phyloP scores from a whole-genome alignment of 1,284 basidiomycete species.

The Amylostereum areolatum region DNA sequence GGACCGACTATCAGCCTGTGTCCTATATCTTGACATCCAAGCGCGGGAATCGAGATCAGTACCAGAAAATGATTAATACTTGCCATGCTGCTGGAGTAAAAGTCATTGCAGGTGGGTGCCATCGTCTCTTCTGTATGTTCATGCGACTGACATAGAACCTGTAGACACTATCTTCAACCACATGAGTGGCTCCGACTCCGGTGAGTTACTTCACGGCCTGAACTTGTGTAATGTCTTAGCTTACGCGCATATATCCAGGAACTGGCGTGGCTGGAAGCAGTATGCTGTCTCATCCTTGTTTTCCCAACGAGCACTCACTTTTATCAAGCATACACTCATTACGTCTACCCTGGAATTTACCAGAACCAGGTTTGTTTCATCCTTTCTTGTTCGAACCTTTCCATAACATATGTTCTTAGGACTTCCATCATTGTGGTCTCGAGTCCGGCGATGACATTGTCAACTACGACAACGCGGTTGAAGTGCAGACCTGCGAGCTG shows the following conservation, averaged over 20 bases:
- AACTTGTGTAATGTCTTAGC: neutral
- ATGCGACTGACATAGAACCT: neutral
- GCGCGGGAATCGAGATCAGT: slow-evolving; percentile 48
- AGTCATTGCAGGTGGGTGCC: slow-evolving; percentile 46
- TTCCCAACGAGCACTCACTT: no score
- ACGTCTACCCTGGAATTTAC: slow-evolving; percentile 54
- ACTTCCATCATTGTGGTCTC: slow-evolving; percentile 63
- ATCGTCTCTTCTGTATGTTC: neutral
- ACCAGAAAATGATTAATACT: slow-evolving; percentile 47
- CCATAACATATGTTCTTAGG: slow-evolving; percentile 21
- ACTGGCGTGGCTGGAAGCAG: slow-evolving; percentile 41
- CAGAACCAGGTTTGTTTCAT: slow-evolving; percentile 18
- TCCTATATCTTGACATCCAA: slow-evolving; percentile 57
- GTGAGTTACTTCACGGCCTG: neutral
- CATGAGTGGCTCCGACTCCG: slow-evolving; percentile 42
- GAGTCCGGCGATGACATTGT: slow-evolving; percentile 47
- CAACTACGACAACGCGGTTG: slow-evolving; percentile 42
- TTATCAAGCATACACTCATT: slow-evolving; percentile 41
- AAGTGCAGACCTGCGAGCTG: slow-evolving; percentile 60
- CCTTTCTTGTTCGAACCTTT: neutral
- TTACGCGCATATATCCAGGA: slow-evolving; percentile 23
- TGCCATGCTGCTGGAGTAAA: slow-evolving; percentile 60
- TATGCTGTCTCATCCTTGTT: no score
- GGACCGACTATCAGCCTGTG: slow-evolving; percentile 67
- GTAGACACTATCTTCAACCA: slow-evolving; percentile 62